A percentile compares a stretch with the other conserved stretches of the same genome.
These are phyloP conservation scores for Cordyceps farinosa DNA, from an alignment of 2,329 filamentous ascomycete species.

Conservation along the genomic window DNA sequence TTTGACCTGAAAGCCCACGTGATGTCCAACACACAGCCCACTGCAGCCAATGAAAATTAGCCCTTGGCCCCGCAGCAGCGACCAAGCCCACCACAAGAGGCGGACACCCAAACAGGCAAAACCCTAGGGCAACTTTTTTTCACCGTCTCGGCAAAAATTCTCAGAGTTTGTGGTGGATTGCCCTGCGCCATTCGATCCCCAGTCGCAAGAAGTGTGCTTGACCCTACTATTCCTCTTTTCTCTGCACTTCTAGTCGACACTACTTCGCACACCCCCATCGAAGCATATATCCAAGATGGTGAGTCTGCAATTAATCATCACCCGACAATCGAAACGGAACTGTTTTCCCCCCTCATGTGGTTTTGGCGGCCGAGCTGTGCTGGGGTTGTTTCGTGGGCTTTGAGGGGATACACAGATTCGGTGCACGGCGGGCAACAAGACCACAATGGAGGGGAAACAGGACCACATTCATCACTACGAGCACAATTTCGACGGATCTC, in stretches of 20 bases:
- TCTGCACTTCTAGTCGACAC: slow-evolving; percentile 32
- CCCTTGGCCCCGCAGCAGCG: slow-evolving; percentile 22
- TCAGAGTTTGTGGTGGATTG: slow-evolving; percentile 20
- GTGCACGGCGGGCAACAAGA: not conserved
- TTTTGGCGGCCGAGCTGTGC: too few relatives aligned
- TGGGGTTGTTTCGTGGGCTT: not conserved
- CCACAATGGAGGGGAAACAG: not conserved
- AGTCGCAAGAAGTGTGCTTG: slow-evolving; percentile 32
- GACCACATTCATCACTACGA: not conserved
- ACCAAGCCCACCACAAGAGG: not conserved
- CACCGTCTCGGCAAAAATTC: slow-evolving; percentile 36
- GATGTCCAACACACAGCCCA: slow-evolving; percentile 17
- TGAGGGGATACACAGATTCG: not conserved
- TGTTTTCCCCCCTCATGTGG: not conserved
- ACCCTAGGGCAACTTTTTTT: slow-evolving; percentile 36
- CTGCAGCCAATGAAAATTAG: slow-evolving; percentile 33
- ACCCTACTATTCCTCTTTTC: slow-evolving; percentile 9
- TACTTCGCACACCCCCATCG: slow-evolving; percentile 39
- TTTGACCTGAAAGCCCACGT: slow-evolving; percentile 26
- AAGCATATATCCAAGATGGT: slow-evolving; percentile 46
- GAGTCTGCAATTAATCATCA: slow-evolving; percentile 32
- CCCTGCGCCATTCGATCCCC: slow-evolving; percentile 13
- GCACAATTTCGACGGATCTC: not conserved
- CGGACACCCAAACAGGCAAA: slow-evolving; percentile 25
- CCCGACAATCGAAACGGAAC: not conserved